Conservation (phyloP, 345 rosid genomes). For the Leavenworthia alabamica region DNA sequence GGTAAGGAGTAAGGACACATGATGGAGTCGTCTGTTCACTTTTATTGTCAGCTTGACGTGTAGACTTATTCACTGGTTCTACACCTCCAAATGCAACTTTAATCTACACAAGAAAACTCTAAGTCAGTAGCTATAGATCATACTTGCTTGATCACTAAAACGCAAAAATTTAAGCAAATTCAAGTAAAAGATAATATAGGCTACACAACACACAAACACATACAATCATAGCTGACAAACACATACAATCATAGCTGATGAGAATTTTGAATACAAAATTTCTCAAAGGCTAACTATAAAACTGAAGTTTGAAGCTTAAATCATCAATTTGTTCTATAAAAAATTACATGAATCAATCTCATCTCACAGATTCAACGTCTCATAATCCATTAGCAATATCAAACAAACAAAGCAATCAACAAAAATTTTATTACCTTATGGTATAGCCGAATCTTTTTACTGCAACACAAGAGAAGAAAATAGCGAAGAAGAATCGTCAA, state of each 20-base stretch:
- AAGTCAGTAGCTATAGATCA: not conserved
- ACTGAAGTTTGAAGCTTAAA: not conserved
- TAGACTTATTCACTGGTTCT: conserved; percentile 30
- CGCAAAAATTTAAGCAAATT: not conserved
- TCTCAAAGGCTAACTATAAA: not conserved
- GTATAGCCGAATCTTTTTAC: conserved; percentile 60
- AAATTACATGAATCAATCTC: not conserved
- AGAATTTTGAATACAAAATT: not conserved
- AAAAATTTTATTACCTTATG: conserved; percentile 52
- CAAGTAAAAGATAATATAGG: not conserved
- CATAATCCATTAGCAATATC: not conserved
- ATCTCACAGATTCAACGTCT: not conserved
- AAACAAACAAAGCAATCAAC: not conserved
- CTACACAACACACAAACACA: not conserved
- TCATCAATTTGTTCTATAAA: not conserved
- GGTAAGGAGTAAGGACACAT: conserved; percentile 50
- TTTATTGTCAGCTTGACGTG: conserved; percentile 26
- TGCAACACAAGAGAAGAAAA: conserved; percentile 25
- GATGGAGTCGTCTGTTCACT: conserved; percentile 39
- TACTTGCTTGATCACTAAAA: not conserved
- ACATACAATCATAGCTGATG: not conserved
- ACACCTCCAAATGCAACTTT: conserved; percentile 52
- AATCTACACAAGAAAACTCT: conserved; percentile 34
- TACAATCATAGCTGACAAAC: not conserved
- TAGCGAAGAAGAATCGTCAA: conserved; percentile 5